Evolutionary conservation across 345 rosid species (phyloP), one percentile per base, ranked within the genome.

Genomic region (Alliaria petiolata): DNA sequence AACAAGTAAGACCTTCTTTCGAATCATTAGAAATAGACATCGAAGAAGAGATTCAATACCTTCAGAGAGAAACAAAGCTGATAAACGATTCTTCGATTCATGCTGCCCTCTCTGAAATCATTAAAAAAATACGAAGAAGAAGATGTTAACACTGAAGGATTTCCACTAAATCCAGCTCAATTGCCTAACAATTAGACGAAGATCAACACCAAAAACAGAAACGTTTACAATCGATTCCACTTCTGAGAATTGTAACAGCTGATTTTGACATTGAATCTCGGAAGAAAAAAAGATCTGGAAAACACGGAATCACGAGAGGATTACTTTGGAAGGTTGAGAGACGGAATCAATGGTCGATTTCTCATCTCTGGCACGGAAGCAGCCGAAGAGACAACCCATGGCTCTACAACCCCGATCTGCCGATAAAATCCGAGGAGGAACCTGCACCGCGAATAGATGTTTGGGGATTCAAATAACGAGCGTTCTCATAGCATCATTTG

Each of bases 371-470:
- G 71, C 36, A 60, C 93, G 93, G 63, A 91, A 84, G 79, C 96
- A 91, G 6, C 59, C 64, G 45, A 91, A 68, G 83, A 89, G 79
- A 67, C 97, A 89, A 38, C 87, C 88, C 97, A 91, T 91, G 62
- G 85, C 88, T 22, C 25, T 22, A 22, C 25, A 22, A 3, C 25
- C 25, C 25, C 25, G 25, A 22, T 22, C 25, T 22, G n/a, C n/a
- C n/a, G n/a, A n/a, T n/a, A n/a, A n/a, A n/a, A 76, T 69, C 74
- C 68, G 40, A 62, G 57, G 64, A 76, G 15, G 5, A 42, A 30
- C 25, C 38, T 17, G 82, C 38, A 17, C 43, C 81, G 34, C 73
- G 81, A 65, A 9, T 35, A 2, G 8, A 35, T 35, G 12, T 9
- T 28, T 6, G 16, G 9, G 25, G 34, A 2, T 14, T 36, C 69